phyloP scores from a whole-genome alignment of 192 early-diverging fungal species.

The Jimgerdemannia lactiflua region DNA sequence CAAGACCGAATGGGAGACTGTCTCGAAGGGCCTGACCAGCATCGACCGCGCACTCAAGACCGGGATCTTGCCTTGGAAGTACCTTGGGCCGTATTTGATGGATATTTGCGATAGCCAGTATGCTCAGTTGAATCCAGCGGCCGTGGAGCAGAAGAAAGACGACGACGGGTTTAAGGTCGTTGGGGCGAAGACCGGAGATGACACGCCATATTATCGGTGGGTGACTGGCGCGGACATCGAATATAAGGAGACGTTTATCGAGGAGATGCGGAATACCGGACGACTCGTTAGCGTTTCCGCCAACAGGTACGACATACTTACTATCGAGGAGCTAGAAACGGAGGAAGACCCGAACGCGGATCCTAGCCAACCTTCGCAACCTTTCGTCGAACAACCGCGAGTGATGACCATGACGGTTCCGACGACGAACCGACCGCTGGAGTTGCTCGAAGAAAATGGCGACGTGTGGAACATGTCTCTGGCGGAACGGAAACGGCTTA shows the following conservation, averaged over 20 bases:
- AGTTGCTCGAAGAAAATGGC: slow-evolving; percentile 20
- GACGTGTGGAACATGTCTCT: slow-evolving; percentile 51
- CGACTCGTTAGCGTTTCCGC: too few species aligned
- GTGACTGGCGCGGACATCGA: background rate
- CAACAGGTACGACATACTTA: too few species aligned
- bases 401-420: background rate
- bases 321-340: too few species aligned
- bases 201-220: background rate
- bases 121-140: slow-evolving; percentile 12
- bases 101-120: slow-evolving; percentile 3
- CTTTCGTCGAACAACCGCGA: too few species aligned
- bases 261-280: too few species aligned
- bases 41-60: slow-evolving; percentile 14
- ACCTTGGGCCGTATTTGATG: slow-evolving; percentile 9
- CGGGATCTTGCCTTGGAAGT: slow-evolving; percentile 12
- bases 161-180: background rate
- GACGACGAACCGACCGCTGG: slow-evolving; percentile 19
- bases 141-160: background rate
- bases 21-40: slow-evolving; percentile 7
- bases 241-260: too few species aligned
- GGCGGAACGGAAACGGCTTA: slow-evolving; percentile 34
- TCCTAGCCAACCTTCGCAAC: too few species aligned
- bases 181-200: background rate
- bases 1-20: background rate
- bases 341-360: too few species aligned